A percentile compares a stretch with the other conserved stretches of the same genome.
Conservation (phyloP, 2,329 filamentous ascomycete genomes). For the Epichloe uncinata region DNA sequence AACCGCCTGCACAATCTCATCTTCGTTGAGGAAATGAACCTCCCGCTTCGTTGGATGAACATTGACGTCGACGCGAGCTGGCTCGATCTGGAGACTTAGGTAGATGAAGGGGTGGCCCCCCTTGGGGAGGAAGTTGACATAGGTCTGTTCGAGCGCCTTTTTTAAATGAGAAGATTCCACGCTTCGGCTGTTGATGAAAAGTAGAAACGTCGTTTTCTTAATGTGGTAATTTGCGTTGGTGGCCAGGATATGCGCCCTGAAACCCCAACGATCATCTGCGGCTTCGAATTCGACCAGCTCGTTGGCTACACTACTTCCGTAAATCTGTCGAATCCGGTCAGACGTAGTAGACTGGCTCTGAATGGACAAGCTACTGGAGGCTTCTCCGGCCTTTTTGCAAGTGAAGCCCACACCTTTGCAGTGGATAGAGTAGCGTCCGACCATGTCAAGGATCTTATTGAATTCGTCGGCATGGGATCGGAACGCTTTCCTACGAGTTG, state of each 20-base stretch:
- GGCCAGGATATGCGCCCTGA: conserved; percentile 65
- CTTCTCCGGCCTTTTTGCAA: conserved; percentile 91
- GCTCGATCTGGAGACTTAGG: conserved; percentile 83
- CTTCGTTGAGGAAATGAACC: conserved; percentile 94
- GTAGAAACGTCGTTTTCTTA: conserved; percentile 73
- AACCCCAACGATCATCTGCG: conserved; percentile 66
- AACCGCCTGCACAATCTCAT: conserved; percentile 81
- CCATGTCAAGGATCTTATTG: conserved; percentile 92
- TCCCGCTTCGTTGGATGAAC: conserved; percentile 95
- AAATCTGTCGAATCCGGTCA: conserved; percentile 82
- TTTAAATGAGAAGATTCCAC: conserved; percentile 84
- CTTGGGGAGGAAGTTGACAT: conserved; percentile 78
- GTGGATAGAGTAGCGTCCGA: conserved; percentile 87
- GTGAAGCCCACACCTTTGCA: conserved; percentile 86
- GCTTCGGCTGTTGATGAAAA: conserved; percentile 94
- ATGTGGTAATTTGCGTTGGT: conserved; percentile 93
- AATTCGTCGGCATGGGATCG: conserved; percentile 88
- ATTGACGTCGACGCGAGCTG: conserved; percentile 87
- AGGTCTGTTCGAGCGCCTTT: conserved; percentile 83
- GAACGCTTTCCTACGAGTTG: conserved; percentile 77
- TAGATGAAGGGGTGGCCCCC: conserved; percentile 82
- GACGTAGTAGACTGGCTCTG: conserved; percentile 56
- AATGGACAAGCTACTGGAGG: conserved; percentile 68
- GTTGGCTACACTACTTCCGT: conserved; percentile 72
- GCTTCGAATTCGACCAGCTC: conserved; percentile 69